Base-by-base conservation (phyloP, 2,329 filamentous ascomycete genomes). In the Emergomyces orientalis region DNA sequence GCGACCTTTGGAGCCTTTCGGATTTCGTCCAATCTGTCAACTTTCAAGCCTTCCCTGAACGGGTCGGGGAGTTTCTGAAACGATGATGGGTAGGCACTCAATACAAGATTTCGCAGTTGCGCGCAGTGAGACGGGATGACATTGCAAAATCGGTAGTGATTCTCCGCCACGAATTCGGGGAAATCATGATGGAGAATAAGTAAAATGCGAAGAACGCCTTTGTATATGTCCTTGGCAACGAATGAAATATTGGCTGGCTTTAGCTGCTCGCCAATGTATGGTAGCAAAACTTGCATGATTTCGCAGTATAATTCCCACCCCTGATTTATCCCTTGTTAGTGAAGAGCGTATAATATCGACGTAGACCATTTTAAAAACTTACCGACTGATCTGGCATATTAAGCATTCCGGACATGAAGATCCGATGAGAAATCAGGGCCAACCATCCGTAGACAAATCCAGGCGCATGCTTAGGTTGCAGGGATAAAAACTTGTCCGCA, bases 131-230 rank as follows among this genome's bases (percentile, higher is more conserved):
- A 84, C 1, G 92, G 90, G 63, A 97, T 88, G 70, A 85, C 86
- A 69, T 89, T 87, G 77, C 88, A 91, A 60, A 99, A 84, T 68
- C 86, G 85, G 68, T 90, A 86, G 72, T 96, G 90, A 73, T 96
- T 91, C 69, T 92, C 90, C 6, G 90, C 88, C 51, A 99, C 78
- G 75, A 96, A 99, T 63, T 97, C 91, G 0, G 93, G 89, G 75
- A 91, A 97, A 74, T 99, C 94, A 72, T 97, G 94, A 68, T 96
- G 90, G 61, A 99, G 79, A 60, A 96, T 84, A 41, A 96, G 79
- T 62, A 97, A 78, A 64, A 97, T 84, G 71, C 95, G 91, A 57
- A 96, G 79, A 1, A 89, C 85, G 9, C 88, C 91, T 65, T 90
- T 87, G 74, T 96, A 97, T 65, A 96, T 85, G 62, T 93, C 90